Evolutionary conservation across 495 filamentous ascomycete genomes (phyloP).

Genomic region (Chaetomidium leptoderma): DNA sequence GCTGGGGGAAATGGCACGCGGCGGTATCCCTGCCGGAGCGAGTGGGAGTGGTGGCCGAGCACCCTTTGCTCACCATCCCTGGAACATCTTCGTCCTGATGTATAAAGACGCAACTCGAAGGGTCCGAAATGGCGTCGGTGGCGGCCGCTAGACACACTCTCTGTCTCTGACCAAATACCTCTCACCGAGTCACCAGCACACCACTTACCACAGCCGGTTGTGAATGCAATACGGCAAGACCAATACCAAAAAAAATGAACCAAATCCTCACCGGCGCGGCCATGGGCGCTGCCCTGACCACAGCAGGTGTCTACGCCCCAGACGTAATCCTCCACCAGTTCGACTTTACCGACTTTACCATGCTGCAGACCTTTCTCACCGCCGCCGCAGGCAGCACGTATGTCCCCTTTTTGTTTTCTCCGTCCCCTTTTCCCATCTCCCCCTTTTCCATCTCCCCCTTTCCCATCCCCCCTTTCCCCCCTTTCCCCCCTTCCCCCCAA

Average conservation of each 20-base stretch:
- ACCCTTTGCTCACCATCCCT: neutral
- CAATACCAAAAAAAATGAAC: slow-evolving; percentile 19
- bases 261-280: slow-evolving; percentile 42
- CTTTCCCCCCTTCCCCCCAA: neutral
- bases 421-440: neutral
- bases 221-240: too few species aligned
- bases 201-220: neutral
- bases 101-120: neutral
- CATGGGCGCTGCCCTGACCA: slow-evolving; percentile 54
- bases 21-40: slow-evolving; percentile 6
- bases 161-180: too few species aligned
- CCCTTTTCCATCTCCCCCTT: neutral
- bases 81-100: neutral
- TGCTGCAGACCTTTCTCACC: slow-evolving; percentile 54
- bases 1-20: neutral
- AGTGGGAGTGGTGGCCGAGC: neutral
- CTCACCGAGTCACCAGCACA: too few species aligned
- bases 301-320: slow-evolving; percentile 51
- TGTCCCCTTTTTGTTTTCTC: slow-evolving; percentile 19
- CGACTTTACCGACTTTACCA: slow-evolving; percentile 51
- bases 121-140: neutral
- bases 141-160: neutral
- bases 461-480: neutral
- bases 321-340: slow-evolving; percentile 52
- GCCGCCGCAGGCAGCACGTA: slow-evolving; percentile 54